phyloP scores from a whole-genome alignment of 2,329 filamentous ascomycete genomes.

The Aspergillus hortae region DNA sequence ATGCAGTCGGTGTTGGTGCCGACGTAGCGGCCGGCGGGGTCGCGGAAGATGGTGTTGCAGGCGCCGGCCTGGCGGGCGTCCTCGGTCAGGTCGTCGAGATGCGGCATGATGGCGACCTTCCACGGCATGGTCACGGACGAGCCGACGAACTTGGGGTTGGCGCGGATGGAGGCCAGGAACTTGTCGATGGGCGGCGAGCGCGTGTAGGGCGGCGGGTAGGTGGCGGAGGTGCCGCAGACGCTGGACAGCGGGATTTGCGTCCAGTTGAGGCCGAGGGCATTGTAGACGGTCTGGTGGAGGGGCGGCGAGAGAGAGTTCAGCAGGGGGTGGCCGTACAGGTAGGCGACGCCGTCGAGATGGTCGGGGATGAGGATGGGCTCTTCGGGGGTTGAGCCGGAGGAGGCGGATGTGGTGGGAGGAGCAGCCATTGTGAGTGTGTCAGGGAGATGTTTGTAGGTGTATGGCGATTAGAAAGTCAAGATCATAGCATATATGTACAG shows the following conservation, averaged over 20 bases:
- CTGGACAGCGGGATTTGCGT: slow-evolving; percentile 47
- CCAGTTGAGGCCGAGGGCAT: slow-evolving; percentile 51
- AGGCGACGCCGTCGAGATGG: slow-evolving; percentile 49
- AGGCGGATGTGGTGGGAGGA: slow-evolving; percentile 11
- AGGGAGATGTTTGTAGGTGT: neutral
- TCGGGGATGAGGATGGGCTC: slow-evolving; percentile 29
- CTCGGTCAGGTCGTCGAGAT: slow-evolving; percentile 69
- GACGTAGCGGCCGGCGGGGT: slow-evolving; percentile 54
- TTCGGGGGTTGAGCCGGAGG: slow-evolving; percentile 15
- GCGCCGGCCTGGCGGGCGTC: slow-evolving; percentile 72
- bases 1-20: slow-evolving; percentile 81
- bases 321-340: slow-evolving; percentile 56
- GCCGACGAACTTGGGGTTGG: slow-evolving; percentile 49
- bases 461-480: neutral
- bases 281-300: slow-evolving; percentile 54
- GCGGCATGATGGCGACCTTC: slow-evolving; percentile 71
- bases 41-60: slow-evolving; percentile 70
- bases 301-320: slow-evolving; percentile 55
- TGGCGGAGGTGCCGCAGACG: slow-evolving; percentile 24
- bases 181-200: slow-evolving; percentile 32
- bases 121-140: slow-evolving; percentile 79
- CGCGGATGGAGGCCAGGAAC: slow-evolving; percentile 32
- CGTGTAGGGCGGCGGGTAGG: slow-evolving; percentile 34
- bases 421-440: slow-evolving; percentile 21
- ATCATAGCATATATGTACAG: too few relatives aligned